A percentile compares a stretch with the other conserved stretches of the same genome.
phyloP scores from a whole-genome alignment of 352 stramenopile genomes.

The Globisporangium nagaii region DNA sequence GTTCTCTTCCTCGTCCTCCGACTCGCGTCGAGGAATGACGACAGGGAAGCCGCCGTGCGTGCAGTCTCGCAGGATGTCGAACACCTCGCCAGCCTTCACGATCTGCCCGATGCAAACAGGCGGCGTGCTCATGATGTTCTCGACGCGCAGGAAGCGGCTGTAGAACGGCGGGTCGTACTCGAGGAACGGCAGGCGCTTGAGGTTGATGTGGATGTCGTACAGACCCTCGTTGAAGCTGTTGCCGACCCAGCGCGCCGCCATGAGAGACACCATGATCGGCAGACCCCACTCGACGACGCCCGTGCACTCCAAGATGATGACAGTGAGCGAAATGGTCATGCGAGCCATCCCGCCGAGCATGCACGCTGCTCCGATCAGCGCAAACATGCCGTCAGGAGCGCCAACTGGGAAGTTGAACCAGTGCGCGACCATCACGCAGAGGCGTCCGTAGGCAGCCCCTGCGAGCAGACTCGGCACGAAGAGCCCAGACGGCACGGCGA shows the following conservation, averaged over 20 bases:
- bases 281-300: conserved; percentile 98
- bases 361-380: no score
- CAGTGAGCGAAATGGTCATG: conserved; percentile 98
- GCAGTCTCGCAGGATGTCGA: conserved; percentile 62
- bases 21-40: conserved; percentile 38
- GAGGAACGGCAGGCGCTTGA: conserved; percentile 84
- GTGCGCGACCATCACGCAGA: conserved; percentile 86
- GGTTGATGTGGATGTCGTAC: conserved; percentile 98
- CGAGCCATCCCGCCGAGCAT: conserved; percentile 95
- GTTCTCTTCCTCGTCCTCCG: conserved; percentile 22
- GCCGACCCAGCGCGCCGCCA: conserved; percentile 93
- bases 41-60: conserved; percentile 78
- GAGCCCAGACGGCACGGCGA: conserved; percentile 94
- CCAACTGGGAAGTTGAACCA: no score
- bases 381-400: no score
- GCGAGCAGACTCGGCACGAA: conserved; percentile 96
- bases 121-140: conserved; percentile 96
- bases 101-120: conserved; percentile 78
- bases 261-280: conserved; percentile 97
- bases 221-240: conserved; percentile 99
- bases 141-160: conserved; percentile 66
- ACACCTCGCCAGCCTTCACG: conserved; percentile 72
- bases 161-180: conserved; percentile 70
- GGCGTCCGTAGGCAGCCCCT: conserved; percentile 92
- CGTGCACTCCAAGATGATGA: conserved; percentile 98